Percentiles rank a stretch among this genome's conserved stretches.
Evolutionary conservation across 1,284 basidiomycete species (phyloP).

Genomic region (Leccinum solheimii): DNA sequence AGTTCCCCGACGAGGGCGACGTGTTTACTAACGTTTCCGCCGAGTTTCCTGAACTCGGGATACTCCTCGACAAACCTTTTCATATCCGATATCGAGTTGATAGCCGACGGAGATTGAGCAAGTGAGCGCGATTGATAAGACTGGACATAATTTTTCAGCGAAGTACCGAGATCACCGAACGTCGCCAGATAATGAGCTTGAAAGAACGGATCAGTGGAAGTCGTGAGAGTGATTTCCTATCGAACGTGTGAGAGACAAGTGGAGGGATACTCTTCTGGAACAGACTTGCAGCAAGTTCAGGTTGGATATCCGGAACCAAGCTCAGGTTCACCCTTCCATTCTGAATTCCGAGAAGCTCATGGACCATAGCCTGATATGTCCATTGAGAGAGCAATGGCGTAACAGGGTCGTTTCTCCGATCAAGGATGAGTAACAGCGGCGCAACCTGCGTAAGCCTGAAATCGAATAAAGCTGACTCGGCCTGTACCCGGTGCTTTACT

Average conservation of each 20-base stretch:
- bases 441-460: conserved; percentile 76
- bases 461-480: conserved; percentile 74
- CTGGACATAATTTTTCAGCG: conserved; percentile 91
- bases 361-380: conserved; percentile 99
- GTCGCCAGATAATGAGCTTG: conserved; percentile 90
- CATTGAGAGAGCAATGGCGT: conserved; percentile 97
- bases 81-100: conserved; percentile 98
- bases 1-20: conserved; percentile 96
- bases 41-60: conserved; percentile 94
- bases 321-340: conserved; percentile 91
- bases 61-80: conserved; percentile 98
- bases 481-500: conserved; percentile 66
- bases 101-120: conserved; percentile 74
- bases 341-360: conserved; percentile 91
- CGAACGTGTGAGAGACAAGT: conserved; percentile 13
- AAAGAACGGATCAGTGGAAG: conserved; percentile 94
- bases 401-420: conserved; percentile 96
- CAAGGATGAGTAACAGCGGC: conserved; percentile 76
- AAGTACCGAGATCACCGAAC: conserved; percentile 95
- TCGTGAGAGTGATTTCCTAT: conserved; percentile 93
- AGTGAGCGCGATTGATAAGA: conserved; percentile 89
- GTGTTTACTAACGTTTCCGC: conserved; percentile 98
- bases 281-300: conserved; percentile 77
- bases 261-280: conserved; percentile 4
- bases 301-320: conserved; percentile 82